Percentiles rank a stretch among this genome's conserved stretches.
These are phyloP conservation scores for Phytophthora megakarya DNA, from an alignment of 352 stramenopile genomes.

Conservation along the genomic window DNA sequence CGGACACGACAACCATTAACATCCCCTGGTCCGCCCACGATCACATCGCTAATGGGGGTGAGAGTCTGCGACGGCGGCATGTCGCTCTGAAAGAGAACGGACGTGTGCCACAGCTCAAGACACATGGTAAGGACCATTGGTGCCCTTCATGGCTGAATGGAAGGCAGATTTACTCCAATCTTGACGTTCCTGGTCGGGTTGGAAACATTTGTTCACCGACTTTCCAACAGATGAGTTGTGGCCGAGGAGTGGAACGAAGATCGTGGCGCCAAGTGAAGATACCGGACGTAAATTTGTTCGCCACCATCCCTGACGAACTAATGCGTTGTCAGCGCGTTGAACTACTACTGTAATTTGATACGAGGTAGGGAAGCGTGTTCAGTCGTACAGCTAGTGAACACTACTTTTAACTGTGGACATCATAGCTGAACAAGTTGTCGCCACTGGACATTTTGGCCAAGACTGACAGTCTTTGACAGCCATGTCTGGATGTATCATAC, in stretches of 20 bases:
- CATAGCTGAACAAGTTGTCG: background rate
- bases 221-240: constrained; percentile 7
- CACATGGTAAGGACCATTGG: constrained; percentile 19
- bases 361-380: background rate
- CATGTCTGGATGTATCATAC: background rate
- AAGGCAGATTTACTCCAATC: background rate
- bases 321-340: background rate
- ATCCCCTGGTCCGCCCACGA: background rate
- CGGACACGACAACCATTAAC: background rate
- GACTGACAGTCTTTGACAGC: background rate
- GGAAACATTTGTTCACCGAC: too few species aligned
- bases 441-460: background rate
- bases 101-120: constrained; percentile 1
- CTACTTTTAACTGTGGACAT: background rate
- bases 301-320: background rate
- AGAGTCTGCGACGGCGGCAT: constrained; percentile 22
- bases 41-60: constrained; percentile 1
- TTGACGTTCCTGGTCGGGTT: constrained; percentile 7
- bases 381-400: background rate
- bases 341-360: background rate
- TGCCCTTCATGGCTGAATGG: background rate
- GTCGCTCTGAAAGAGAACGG: constrained; percentile 19
- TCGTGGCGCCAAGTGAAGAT: background rate
- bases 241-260: background rate
- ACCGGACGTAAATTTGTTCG: constrained; percentile 4